Evolutionary conservation across 805 yeast species (phyloP), one percentile per base, ranked within the genome.

Genomic region (Jamesozyma hellenica): DNA sequence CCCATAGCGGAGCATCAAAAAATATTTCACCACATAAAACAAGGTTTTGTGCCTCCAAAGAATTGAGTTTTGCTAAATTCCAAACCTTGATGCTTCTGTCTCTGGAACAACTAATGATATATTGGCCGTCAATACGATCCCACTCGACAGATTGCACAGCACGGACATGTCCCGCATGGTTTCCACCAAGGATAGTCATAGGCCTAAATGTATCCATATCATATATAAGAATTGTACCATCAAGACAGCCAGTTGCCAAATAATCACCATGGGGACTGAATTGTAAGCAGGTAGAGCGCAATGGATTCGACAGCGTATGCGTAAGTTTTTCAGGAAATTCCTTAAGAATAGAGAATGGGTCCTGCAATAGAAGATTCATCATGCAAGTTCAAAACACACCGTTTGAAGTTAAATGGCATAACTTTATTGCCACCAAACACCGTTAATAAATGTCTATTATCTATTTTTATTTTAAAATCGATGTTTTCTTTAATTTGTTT

Each of bases 271-370:
- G 74, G 7, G 71, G 63, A 49, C 77, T 83, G 64, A 77, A 83
- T 54, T 72, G 74, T 30, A 87, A 69, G 42, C 75, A 75, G 8
- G 85, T 81, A 0, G 84, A 70, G 33, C 72, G 76, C 1, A 86
- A 80, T 40, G 75, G 76, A 11, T 73, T 74, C 33, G 51, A 56
- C 11, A 86, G 62, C 0, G 88, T 77, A 44, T 77, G 77, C 2
- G 82, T 72, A n/a, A 85, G 71, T 1, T 80, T 72, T 44, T 88
- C 95, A 0, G 97, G 97, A 51, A 74, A 88, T 55, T 88, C 97
- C 53, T 85, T 86, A 16, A 94, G 80, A 17, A 90, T 87, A 2
- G 90, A 77, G 58, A 86, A 85, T 3, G 96, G 96, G 60, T 88
- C 97, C 47, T 84, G 74, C 18, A 90, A 68, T 9, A 92, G 70